Conservation (phyloP, 2,329 filamentous ascomycete genomes). For the Ploettnerulaceae sp. region DNA sequence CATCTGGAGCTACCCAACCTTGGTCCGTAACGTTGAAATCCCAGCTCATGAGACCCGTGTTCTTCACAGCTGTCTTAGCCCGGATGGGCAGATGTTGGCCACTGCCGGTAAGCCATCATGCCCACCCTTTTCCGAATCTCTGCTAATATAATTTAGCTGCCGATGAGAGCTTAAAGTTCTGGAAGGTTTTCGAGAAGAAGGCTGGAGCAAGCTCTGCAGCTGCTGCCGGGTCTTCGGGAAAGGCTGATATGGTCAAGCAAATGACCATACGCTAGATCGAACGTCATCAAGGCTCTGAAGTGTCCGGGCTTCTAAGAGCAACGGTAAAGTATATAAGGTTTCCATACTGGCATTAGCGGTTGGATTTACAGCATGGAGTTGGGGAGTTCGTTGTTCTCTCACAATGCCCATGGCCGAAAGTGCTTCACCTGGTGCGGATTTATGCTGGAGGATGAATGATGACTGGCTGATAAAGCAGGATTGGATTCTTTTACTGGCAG, state of each 20-base stretch:
- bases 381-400: constrained; percentile 40
- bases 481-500: neutral
- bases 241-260: constrained; percentile 85
- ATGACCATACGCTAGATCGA: constrained; percentile 78
- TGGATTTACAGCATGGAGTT: constrained; percentile 50
- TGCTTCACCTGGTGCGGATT: constrained; percentile 38
- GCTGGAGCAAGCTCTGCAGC: constrained; percentile 64
- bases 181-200: constrained; percentile 99
- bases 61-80: constrained; percentile 92
- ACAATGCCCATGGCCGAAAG: constrained; percentile 47
- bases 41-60: constrained; percentile 96
- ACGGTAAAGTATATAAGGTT: constrained; percentile 33
- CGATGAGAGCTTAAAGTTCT: constrained; percentile 98
- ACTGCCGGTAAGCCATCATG: constrained; percentile 66
- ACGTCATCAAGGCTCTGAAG: constrained; percentile 26
- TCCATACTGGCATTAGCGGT: constrained; percentile 41
- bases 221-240: constrained; percentile 64
- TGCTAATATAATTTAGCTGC: constrained; percentile 54
- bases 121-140: constrained; percentile 5
- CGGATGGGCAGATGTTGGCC: constrained; percentile 95
- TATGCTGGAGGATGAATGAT: constrained; percentile 32
- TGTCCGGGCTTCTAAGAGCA: constrained; percentile 25
- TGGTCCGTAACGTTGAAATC: constrained; percentile 97
- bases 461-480: neutral
- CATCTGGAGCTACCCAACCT: constrained; percentile 97